These are phyloP conservation scores for Lipomyces starkeyi DNA, from an alignment of 805 yeast genomes.

Conservation along the genomic window DNA sequence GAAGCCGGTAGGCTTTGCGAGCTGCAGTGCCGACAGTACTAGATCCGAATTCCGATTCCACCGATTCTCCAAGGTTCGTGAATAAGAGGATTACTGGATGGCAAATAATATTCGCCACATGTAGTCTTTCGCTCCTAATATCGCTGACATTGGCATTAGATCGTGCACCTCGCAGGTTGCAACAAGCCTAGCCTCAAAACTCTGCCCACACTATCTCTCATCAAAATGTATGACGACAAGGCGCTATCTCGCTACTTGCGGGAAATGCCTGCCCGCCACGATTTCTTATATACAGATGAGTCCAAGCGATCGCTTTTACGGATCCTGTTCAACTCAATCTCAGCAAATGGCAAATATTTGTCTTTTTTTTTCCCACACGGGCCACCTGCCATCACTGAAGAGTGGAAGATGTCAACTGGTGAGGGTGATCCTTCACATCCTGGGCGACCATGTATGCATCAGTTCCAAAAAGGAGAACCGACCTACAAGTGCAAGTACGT, in stretches of 20 bases:
- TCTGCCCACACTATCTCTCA: neutral
- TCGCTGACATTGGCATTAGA: neutral
- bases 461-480: constrained; percentile 79
- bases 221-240: constrained; percentile 22
- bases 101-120: neutral
- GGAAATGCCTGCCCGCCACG: constrained; percentile 43
- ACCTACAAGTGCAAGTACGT: constrained; percentile 66
- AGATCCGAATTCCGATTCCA: neutral
- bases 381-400: constrained; percentile 18
- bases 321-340: constrained; percentile 53
- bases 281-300: constrained; percentile 40
- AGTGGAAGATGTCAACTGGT: constrained; percentile 37
- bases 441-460: constrained; percentile 73
- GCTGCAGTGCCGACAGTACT: neutral
- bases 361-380: constrained; percentile 49
- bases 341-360: constrained; percentile 52
- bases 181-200: neutral
- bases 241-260: constrained; percentile 37
- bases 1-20: neutral
- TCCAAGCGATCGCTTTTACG: constrained; percentile 35
- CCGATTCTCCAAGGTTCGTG: neutral
- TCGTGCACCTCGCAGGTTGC: neutral
- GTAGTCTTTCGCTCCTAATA: neutral
- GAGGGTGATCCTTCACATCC: constrained; percentile 54
- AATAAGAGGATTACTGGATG: neutral